phyloP scores from a whole-genome alignment of 2,329 filamentous ascomycete species.

The Colletotrichum spinosum region DNA sequence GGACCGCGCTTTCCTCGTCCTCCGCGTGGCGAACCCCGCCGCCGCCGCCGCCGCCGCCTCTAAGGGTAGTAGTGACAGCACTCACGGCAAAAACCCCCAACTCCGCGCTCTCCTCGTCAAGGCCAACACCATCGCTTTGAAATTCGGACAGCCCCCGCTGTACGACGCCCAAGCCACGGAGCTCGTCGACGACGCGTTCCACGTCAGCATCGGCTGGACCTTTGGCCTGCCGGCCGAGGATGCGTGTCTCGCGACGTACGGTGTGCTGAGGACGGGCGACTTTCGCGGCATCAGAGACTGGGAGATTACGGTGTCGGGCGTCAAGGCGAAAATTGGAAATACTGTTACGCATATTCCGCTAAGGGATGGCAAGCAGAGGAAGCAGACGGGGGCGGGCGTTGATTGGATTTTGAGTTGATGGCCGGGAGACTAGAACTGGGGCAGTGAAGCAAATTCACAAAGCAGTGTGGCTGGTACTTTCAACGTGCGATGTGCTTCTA shows the following conservation, averaged over 20 bases:
- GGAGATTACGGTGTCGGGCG: slow-evolving; percentile 64
- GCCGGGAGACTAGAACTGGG: neutral
- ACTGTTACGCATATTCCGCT: slow-evolving; percentile 65
- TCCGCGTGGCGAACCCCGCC: slow-evolving; percentile 64
- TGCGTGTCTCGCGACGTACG: slow-evolving; percentile 50
- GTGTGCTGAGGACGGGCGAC: slow-evolving; percentile 41
- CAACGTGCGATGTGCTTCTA: too few species aligned
- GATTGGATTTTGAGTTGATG: neutral
- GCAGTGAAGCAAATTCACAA: too few species aligned
- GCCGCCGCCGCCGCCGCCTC: slow-evolving; percentile 2
- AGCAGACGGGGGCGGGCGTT: neutral
- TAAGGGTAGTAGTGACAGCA: slow-evolving; percentile 37
- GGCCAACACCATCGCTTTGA: slow-evolving; percentile 72
- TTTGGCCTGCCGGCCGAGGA: slow-evolving; percentile 65
- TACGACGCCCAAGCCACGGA: slow-evolving; percentile 61
- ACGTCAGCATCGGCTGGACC: slow-evolving; percentile 91
- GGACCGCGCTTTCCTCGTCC: slow-evolving; percentile 85
- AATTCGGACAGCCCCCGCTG: slow-evolving; percentile 75
- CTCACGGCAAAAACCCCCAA: slow-evolving; percentile 58
- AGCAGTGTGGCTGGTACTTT: too few species aligned
- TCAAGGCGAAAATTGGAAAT: slow-evolving; percentile 84
- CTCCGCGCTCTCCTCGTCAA: slow-evolving; percentile 72
- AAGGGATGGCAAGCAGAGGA: slow-evolving; percentile 21
- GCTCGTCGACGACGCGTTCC: slow-evolving; percentile 69
- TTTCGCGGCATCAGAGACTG: slow-evolving; percentile 52